Conservation (phyloP, 169 alveolate genomes). For the Prorocentrum cordatum region DNA sequence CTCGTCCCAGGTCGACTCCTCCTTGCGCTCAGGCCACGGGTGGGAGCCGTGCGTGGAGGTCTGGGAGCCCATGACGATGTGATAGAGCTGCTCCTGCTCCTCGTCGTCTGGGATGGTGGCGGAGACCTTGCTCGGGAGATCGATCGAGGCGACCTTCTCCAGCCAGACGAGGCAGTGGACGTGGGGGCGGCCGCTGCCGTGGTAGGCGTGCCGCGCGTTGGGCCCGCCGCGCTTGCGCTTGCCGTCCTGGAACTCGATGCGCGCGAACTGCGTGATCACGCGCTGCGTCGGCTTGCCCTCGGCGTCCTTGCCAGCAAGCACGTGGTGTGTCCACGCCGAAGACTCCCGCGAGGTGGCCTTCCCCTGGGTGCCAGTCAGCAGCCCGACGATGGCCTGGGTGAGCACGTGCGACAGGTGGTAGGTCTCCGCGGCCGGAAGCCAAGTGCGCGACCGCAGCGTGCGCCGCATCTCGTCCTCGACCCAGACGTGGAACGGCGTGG, state of each 20-base stretch:
- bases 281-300: not conserved
- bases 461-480: not conserved
- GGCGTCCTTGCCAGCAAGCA: not conserved
- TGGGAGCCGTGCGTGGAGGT: not conserved
- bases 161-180: constrained; percentile 15
- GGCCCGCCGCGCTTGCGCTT: not conserved
- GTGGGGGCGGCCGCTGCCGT: constrained; percentile 11
- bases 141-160: not conserved
- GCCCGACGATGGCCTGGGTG: not conserved
- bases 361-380: not conserved
- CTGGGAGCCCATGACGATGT: constrained; percentile 4
- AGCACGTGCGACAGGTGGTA: not conserved
- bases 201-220: not conserved
- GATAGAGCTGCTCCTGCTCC: not conserved
- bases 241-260: constrained; percentile 43
- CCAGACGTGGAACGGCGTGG: not conserved
- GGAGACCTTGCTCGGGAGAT: not conserved
- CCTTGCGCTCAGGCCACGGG: not conserved
- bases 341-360: not conserved
- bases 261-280: not conserved
- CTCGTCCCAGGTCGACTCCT: not conserved
- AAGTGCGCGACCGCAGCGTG: not conserved
- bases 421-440: not conserved
- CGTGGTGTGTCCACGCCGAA: not conserved
- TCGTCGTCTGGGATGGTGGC: not conserved